Conservation (phyloP, 805 yeast genomes). For the Candida xiaguanensis region DNA sequence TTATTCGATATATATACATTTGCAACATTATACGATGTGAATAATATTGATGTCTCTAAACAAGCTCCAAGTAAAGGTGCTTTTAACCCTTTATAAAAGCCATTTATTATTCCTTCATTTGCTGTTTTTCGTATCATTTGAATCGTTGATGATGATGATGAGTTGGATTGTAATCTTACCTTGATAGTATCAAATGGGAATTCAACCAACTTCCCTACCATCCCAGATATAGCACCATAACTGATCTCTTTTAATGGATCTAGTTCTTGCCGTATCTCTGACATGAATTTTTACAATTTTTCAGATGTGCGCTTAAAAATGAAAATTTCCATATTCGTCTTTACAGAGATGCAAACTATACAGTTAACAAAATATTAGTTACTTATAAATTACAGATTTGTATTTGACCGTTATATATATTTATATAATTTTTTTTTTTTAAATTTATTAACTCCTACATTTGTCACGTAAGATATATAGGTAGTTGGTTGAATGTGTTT, state of each 20-base stretch:
- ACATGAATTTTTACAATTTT: slow-evolving; percentile 5
- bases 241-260: slow-evolving; percentile 37
- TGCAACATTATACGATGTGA: slow-evolving; percentile 54
- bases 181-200: slow-evolving; percentile 92
- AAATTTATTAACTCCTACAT: too few relatives aligned
- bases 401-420: slow-evolving; percentile 7
- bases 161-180: slow-evolving; percentile 71
- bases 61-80: slow-evolving; percentile 90
- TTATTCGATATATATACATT: slow-evolving; percentile 19
- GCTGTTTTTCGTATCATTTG: slow-evolving; percentile 65
- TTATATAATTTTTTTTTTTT: slow-evolving; percentile 1
- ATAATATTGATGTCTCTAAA: slow-evolving; percentile 80
- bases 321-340: neutral
- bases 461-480: too few relatives aligned
- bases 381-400: slow-evolving; percentile 7
- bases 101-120: slow-evolving; percentile 66
- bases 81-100: slow-evolving; percentile 75
- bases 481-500: neutral
- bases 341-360: too few relatives aligned
- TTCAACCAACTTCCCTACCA: slow-evolving; percentile 78
- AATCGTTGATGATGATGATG: slow-evolving; percentile 52
- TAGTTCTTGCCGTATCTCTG: slow-evolving; percentile 6
- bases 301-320: slow-evolving; percentile 4
- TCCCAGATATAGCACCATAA: slow-evolving; percentile 66
- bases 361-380: too few relatives aligned